Base-by-base conservation (phyloP, 768 basidiomycete species). In the Termitomyces eurrhizus region DNA sequence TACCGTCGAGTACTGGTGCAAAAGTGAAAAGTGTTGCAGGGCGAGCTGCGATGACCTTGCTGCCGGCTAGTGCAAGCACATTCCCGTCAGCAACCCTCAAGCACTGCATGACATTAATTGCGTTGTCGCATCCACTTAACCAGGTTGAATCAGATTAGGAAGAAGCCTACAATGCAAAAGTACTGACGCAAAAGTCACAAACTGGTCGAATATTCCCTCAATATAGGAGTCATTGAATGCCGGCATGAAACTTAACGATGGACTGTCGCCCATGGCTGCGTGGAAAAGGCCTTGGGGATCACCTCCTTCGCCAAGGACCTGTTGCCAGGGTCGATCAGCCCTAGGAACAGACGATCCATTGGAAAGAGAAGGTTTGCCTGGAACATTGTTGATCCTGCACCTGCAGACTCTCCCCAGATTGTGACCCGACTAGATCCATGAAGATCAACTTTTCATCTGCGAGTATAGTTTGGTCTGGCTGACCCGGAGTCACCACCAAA, bases 201-300 rank as follows among this genome's bases (percentile, higher is more conserved):
- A 78, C 62, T 77, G 69, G 0, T 69, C 57, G 39, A 74, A 80
- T 6, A 79, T 67, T 35, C 59, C 68, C 54, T 76, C 70, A 33
- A 71, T 69, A 61, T 76, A 78, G 1, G 72, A 37, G 53, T 72
- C 72, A 44, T 69, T 65, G 63, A 70, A 76, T 4, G 64, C 49
- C 1, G 78, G 76, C 50, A 71, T 64, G 58, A 69, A 76, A 62
- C 68, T 74, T n/a, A 77, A 64, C 4, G 78, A 75, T 4, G 78
- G 77, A 56, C 78, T 79, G 62, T 79, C 78, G 7, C 75, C 78
- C 73, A 80, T 78, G 7, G 75, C 75, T 16, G 74, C 74, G 12
- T 67, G 72, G 66, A 80, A 80, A 32, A 80, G 70, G 18, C 73
- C 71, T 58, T 74, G 65, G 32, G 72, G 64, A 56, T 77, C 59